A percentile compares a stretch with the other conserved stretches of the same genome.
phyloP scores from a whole-genome alignment of 768 basidiomycete species.

The Tephrocybe sp. region DNA sequence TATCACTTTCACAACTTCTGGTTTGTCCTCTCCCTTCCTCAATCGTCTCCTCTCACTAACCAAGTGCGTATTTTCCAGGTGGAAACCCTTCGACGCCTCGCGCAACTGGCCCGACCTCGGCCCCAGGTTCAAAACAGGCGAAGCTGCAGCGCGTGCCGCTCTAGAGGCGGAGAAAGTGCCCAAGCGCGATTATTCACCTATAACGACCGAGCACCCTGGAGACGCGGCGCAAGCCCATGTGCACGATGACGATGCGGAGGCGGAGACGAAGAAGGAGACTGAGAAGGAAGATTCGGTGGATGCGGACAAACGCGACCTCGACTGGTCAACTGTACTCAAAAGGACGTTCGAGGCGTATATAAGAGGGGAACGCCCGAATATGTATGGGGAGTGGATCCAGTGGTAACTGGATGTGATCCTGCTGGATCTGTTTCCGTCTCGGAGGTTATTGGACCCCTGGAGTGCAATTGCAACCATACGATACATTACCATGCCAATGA shows the following conservation, averaged over 20 bases:
- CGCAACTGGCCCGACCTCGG: slow-evolving; percentile 94
- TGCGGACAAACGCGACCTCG: slow-evolving; percentile 72
- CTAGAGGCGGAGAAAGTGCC: slow-evolving; percentile 29
- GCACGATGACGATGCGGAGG: not conserved
- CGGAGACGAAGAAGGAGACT: not conserved
- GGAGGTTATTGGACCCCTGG: too few relatives aligned
- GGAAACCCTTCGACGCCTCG: slow-evolving; percentile 87
- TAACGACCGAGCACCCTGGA: slow-evolving; percentile 15
- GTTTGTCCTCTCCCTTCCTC: slow-evolving; percentile 36
- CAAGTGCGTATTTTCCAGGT: slow-evolving; percentile 51
- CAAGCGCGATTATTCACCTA: slow-evolving; percentile 1
- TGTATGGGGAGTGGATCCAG: slow-evolving; percentile 81
- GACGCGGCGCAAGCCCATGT: not conserved
- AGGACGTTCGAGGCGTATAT: slow-evolving; percentile 92
- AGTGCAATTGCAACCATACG: not conserved
- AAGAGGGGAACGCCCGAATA: slow-evolving; percentile 84
- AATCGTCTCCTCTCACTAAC: not conserved
- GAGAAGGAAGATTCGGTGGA: slow-evolving; percentile 38
- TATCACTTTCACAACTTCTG: slow-evolving; percentile 96
- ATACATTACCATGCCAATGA: too few relatives aligned
- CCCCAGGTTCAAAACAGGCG: slow-evolving; percentile 69
- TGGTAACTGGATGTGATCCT: slow-evolving; percentile 26
- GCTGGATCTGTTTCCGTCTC: not conserved
- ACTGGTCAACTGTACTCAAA: slow-evolving; percentile 90
- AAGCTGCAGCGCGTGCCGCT: slow-evolving; percentile 57